Base-by-base conservation (phyloP, 805 yeast species). In the Monosporozyma solicola region DNA sequence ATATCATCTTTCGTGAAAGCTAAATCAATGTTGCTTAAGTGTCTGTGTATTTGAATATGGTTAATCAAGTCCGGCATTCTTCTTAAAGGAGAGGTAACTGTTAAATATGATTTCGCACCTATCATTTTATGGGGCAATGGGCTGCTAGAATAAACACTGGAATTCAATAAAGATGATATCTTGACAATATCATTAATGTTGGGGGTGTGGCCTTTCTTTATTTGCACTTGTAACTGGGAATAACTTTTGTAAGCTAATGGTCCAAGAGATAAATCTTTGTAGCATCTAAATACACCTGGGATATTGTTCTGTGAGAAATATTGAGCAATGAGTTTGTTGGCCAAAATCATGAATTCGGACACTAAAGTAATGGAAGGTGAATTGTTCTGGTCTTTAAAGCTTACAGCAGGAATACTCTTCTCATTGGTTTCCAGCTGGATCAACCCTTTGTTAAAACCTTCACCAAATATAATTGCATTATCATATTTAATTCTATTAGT, bases 11-110 rank as follows among this genome's bases (percentile, higher is more conserved):
- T 57, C 1, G 61, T 52, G 57, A 76, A 77, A n/a, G 60, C 41
- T 1, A 66, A 59, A 0, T 57, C 54, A 49, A 55, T 47, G 1
- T 60, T 35, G 59, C 65, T 57, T 15, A 83, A 53, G 51, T 62
- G 66, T 1, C 80, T 64, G 52, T 81, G 84, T 1, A 87, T 56
- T 60, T 86, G 92, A 80, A 91, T 79, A 61, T 91, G 97, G 61
- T 84, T 84, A 8, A 90, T 66, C 55, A 90, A 68, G 65, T 92
- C 98, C 6, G 85, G 83, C 58, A 79, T 85, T 57, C 98, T 74
- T 65, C 98, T 75, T 57, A 94, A 72, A 2, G 99, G 98, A 0
- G 97, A 90, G 0, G 98, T 91, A 8, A 87, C 84, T 20, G 88
- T 85, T 5, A 85, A 74, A 61, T 91, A 89, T 5, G 71, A 64